Conservation (phyloP, 1,284 basidiomycete genomes). For the Tylopilus orsonianus region DNA sequence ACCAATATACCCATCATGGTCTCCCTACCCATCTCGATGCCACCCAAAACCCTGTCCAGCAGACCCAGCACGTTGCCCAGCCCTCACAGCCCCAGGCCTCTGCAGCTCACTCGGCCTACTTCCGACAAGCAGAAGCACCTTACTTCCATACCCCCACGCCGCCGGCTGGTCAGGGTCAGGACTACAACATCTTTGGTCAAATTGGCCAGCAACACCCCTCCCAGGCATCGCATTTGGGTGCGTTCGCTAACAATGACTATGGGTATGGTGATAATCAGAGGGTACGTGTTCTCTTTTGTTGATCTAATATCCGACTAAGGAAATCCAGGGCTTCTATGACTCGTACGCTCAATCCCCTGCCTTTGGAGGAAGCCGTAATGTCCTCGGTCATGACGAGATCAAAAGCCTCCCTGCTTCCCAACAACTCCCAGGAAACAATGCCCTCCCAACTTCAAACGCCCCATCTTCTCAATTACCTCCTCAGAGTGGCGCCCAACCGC, state of each 20-base stretch:
- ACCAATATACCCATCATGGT: constrained; percentile 62
- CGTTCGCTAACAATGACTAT: constrained; percentile 62
- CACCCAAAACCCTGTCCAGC: constrained; percentile 43
- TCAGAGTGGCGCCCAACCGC: constrained; percentile 46
- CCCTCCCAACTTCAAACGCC: constrained; percentile 49
- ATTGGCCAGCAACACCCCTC: constrained; percentile 50
- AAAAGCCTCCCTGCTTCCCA: constrained; percentile 63
- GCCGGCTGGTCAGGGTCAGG: constrained; percentile 63
- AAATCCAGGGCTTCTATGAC: constrained; percentile 67
- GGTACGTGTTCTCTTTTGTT: constrained; percentile 36
- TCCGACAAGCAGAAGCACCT: constrained; percentile 63
- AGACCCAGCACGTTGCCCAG: constrained; percentile 34
- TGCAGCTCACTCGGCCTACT: constrained; percentile 47
- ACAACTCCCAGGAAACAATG: constrained; percentile 49
- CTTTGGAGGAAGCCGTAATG: constrained; percentile 59
- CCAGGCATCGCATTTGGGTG: constrained; percentile 54
- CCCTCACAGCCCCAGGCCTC: constrained; percentile 35
- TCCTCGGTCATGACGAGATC: constrained; percentile 69
- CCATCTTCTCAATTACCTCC: constrained; percentile 58
- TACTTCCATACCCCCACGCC: constrained; percentile 78
- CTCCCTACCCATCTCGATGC: constrained; percentile 64
- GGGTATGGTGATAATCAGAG: constrained; percentile 64
- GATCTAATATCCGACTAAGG: constrained; percentile 14
- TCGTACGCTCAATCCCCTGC: constrained; percentile 60
- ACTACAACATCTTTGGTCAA: constrained; percentile 70